phyloP scores from a whole-genome alignment of 1,284 basidiomycete genomes.

The Cryptococcus hybrid region DNA sequence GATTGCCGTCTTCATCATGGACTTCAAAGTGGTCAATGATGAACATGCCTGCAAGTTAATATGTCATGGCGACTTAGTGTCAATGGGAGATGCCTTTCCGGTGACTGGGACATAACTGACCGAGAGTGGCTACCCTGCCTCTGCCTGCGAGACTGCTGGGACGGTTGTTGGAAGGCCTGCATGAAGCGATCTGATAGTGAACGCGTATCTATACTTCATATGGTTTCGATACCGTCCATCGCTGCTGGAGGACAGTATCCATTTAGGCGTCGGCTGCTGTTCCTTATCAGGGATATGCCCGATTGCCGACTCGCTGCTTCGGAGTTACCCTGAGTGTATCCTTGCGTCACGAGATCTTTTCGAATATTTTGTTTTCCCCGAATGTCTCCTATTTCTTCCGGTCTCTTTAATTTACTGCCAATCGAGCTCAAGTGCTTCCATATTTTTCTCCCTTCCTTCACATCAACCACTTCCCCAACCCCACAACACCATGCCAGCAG shows the following conservation, averaged over 20 bases:
- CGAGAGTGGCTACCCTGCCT: constrained; percentile 28
- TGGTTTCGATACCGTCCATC: no score
- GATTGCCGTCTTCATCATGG: constrained; percentile 58
- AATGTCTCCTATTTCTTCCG: constrained; percentile 1
- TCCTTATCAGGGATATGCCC: background rate
- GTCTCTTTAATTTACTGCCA: background rate
- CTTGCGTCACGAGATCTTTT: background rate
- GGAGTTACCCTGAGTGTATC: background rate
- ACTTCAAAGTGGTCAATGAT: constrained; percentile 80
- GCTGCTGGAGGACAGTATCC: no score
- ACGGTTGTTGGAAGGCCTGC: background rate
- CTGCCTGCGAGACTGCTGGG: background rate
- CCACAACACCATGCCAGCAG: constrained; percentile 22
- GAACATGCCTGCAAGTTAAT: constrained; percentile 66
- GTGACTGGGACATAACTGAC: constrained; percentile 6
- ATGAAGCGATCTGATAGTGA: background rate
- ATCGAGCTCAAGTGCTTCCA: constrained; percentile 1
- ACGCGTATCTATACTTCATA: no score
- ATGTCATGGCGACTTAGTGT: background rate
- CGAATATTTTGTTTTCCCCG: background rate
- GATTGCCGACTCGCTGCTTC: background rate
- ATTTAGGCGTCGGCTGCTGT: background rate
- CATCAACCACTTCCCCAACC: background rate
- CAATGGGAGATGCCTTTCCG: background rate
- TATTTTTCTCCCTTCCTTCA: background rate